Percentiles rank a stretch among this genome's conserved stretches.
Conservation (phyloP, 768 basidiomycete genomes). For the Mycena vitilis region DNA sequence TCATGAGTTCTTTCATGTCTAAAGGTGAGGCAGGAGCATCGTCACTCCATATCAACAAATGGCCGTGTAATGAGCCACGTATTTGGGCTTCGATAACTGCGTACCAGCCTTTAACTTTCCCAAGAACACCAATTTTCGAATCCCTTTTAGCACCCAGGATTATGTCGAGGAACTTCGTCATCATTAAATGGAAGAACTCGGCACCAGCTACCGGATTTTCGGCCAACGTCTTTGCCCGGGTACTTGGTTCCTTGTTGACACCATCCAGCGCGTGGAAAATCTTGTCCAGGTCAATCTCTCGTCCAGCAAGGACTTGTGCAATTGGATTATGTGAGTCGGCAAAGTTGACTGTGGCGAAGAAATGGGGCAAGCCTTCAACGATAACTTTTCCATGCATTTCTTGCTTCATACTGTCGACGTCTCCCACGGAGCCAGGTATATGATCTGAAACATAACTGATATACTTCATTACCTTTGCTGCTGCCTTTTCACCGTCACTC, state of each 20-base stretch:
- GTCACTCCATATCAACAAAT: conserved; percentile 40
- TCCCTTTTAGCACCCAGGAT: conserved; percentile 36
- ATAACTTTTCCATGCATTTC: not conserved
- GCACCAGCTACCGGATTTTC: conserved; percentile 25
- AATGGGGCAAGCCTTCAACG: conserved; percentile 29
- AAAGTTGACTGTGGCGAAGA: conserved; percentile 36
- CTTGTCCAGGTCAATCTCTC: conserved; percentile 35
- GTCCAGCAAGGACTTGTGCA: conserved; percentile 33
- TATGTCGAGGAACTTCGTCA: conserved; percentile 36
- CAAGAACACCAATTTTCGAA: conserved; percentile 39
- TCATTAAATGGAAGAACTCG: conserved; percentile 46
- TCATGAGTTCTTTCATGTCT: conserved; percentile 10
- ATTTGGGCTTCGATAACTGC: conserved; percentile 41
- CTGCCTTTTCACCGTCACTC: too few relatives aligned
- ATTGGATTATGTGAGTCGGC: conserved; percentile 35
- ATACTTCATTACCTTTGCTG: too few relatives aligned
- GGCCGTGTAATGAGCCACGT: conserved; percentile 42
- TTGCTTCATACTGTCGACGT: not conserved
- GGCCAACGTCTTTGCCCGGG: not conserved
- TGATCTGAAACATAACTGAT: conserved; percentile 19
- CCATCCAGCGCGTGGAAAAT: conserved; percentile 27
- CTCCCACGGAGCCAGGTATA: conserved; percentile 19
- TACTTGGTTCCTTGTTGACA: not conserved
- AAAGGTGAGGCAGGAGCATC: conserved; percentile 11
- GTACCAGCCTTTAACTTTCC: conserved; percentile 35